A percentile compares a stretch with the other conserved stretches of the same genome.
Conservation (phyloP, 495 filamentous ascomycete genomes). For the Hyaloscypha finlandica region DNA sequence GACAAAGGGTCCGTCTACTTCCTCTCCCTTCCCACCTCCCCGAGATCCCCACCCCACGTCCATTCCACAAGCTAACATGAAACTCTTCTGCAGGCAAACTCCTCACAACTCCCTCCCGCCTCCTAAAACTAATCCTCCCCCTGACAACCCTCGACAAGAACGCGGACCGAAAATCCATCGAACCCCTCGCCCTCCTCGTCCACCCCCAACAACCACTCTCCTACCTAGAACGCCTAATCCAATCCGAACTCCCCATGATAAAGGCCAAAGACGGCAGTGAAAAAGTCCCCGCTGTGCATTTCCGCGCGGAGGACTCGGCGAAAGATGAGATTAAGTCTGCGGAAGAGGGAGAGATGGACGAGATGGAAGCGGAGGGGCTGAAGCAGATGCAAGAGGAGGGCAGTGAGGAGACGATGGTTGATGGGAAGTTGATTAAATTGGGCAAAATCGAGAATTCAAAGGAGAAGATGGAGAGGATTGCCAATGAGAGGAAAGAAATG, state of each 20-base stretch:
- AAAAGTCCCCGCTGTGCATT: constrained; percentile 73
- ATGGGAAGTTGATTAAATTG: constrained; percentile 48
- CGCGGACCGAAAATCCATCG: constrained; percentile 62
- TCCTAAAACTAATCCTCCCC: constrained; percentile 87
- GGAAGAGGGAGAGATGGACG: constrained; percentile 34
- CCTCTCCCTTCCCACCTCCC: constrained; percentile 10
- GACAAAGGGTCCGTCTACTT: constrained; percentile 36
- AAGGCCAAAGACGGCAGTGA: constrained; percentile 55
- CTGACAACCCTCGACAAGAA: constrained; percentile 57
- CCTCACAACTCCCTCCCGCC: constrained; percentile 83
- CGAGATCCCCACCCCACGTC: constrained; percentile 32
- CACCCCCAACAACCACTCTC: constrained; percentile 93
- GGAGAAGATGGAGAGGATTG: constrained; percentile 10
- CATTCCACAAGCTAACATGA: constrained; percentile 55
- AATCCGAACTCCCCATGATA: constrained; percentile 82
- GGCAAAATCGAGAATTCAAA: constrained; percentile 44
- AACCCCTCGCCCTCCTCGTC: constrained; percentile 84
- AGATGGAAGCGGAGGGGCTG: constrained; percentile 34
- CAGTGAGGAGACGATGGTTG: constrained; percentile 48
- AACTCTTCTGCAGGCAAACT: constrained; percentile 76
- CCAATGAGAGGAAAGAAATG: constrained; percentile 30
- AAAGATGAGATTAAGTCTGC: constrained; percentile 52
- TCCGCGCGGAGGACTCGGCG: constrained; percentile 75
- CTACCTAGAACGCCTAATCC: constrained; percentile 87
- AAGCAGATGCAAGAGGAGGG: constrained; percentile 27